Conservation (phyloP, 2,329 filamentous ascomycete species). For the Nemania diffusa region DNA sequence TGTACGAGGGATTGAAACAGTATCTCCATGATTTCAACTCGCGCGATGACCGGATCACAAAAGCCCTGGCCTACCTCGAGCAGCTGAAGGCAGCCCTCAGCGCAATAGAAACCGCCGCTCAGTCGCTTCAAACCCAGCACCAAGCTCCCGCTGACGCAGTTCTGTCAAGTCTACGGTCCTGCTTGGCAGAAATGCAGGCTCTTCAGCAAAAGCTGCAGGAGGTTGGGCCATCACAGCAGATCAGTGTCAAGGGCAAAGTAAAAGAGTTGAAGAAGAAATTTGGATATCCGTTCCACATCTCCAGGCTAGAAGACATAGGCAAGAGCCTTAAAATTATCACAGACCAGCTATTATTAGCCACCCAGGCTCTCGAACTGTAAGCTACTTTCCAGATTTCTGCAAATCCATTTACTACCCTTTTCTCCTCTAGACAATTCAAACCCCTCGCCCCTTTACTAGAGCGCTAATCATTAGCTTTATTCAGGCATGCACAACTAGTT, state of each 20-base stretch:
- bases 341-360: conserved; percentile 16
- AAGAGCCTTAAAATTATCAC: conserved; percentile 15
- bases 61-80: conserved; percentile 15
- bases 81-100: conserved; percentile 6
- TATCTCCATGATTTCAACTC: conserved; percentile 27
- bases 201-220: conserved; percentile 21
- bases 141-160: conserved; percentile 11
- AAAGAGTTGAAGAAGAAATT: conserved; percentile 30
- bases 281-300: conserved; percentile 14
- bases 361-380: conserved; percentile 27
- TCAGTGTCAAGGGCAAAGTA: conserved; percentile 21
- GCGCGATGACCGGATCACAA: conserved; percentile 20
- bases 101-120: conserved; percentile 17
- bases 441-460: background rate
- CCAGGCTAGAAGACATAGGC: conserved; percentile 18
- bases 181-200: conserved; percentile 3
- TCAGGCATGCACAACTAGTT: background rate
- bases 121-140: conserved; percentile 5
- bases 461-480: background rate
- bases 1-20: conserved; percentile 24
- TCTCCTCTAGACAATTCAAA: background rate
- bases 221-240: background rate
- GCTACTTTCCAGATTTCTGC: background rate
- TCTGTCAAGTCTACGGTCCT: conserved; percentile 13
- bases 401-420: background rate